Evolutionary conservation across 169 alveolate genomes (phyloP).

Genomic region (Miamiensis avidus): DNA sequence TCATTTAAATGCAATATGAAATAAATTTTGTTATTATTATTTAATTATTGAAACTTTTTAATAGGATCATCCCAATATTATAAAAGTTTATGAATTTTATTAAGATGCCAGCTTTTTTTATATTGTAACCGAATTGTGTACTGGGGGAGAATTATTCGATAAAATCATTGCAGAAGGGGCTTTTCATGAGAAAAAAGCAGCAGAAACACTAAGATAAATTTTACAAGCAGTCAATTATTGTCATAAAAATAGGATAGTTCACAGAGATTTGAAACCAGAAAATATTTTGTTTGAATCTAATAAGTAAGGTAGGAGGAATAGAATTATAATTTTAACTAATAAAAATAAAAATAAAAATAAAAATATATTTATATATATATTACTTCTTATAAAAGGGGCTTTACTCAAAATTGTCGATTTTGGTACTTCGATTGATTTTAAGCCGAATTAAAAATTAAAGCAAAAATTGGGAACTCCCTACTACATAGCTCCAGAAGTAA

Average conservation of each 20-base stretch:
- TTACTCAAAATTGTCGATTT: conserved; percentile 48
- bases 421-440: conserved; percentile 51
- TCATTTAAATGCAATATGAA: not conserved
- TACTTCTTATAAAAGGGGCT: conserved; percentile 16
- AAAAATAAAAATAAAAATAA: too few species aligned
- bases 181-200: conserved; percentile 69
- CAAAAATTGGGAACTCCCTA: conserved; percentile 59
- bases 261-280: conserved; percentile 86
- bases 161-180: conserved; percentile 57
- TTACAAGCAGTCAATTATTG: conserved; percentile 83
- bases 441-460: conserved; percentile 17
- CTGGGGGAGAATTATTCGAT: conserved; percentile 73
- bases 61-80: conserved; percentile 68
- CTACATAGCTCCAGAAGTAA: conserved; percentile 66
- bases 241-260: conserved; percentile 79
- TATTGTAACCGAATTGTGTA: conserved; percentile 68
- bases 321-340: not conserved
- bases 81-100: conserved; percentile 62
- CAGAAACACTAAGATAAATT: conserved; percentile 72
- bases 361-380: too few species aligned
- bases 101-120: conserved; percentile 66
- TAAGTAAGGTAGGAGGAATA: not conserved
- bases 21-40: not conserved
- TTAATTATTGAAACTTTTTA: not conserved
- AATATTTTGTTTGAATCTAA: conserved; percentile 54